These are phyloP conservation scores for Leptographium lundbergii DNA, from an alignment of 2,329 filamentous ascomycete genomes.

Conservation along the genomic window DNA sequence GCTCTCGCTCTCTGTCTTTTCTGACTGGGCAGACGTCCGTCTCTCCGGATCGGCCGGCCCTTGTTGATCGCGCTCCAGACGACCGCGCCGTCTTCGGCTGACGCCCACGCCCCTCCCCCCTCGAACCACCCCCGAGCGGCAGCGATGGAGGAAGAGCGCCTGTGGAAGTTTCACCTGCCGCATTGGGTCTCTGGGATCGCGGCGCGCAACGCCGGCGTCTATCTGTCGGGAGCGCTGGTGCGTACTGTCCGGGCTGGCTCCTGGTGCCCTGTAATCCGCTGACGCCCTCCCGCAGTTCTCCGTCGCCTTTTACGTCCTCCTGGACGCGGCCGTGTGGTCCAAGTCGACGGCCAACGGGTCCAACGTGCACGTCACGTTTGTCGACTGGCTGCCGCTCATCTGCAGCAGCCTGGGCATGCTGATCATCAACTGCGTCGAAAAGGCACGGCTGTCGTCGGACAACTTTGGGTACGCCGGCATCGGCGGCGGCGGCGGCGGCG, in stretches of 20 bases:
- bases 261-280: neutral
- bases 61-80: neutral
- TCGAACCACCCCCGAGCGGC: neutral
- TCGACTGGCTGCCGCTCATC: constrained; percentile 58
- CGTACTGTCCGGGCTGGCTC: too few relatives aligned
- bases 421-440: constrained; percentile 59
- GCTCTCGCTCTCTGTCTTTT: neutral
- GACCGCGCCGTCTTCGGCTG: neutral
- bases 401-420: constrained; percentile 57
- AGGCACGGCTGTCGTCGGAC: constrained; percentile 50
- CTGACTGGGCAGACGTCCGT: too few relatives aligned
- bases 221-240: constrained; percentile 50
- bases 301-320: constrained; percentile 55
- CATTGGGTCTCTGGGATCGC: constrained; percentile 54
- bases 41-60: neutral
- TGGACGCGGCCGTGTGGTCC: constrained; percentile 56
- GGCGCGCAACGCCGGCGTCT: constrained; percentile 52
- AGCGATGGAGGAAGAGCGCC: constrained; percentile 41
- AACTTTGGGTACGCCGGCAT: constrained; percentile 46
- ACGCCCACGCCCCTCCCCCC: too few relatives aligned
- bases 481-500: constrained; percentile 9
- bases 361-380: constrained; percentile 49
- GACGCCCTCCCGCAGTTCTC: constrained; percentile 37
- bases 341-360: constrained; percentile 47
- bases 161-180: constrained; percentile 54